phyloP scores from a whole-genome alignment of 495 filamentous ascomycete species.

The Daldinia childiae region DNA sequence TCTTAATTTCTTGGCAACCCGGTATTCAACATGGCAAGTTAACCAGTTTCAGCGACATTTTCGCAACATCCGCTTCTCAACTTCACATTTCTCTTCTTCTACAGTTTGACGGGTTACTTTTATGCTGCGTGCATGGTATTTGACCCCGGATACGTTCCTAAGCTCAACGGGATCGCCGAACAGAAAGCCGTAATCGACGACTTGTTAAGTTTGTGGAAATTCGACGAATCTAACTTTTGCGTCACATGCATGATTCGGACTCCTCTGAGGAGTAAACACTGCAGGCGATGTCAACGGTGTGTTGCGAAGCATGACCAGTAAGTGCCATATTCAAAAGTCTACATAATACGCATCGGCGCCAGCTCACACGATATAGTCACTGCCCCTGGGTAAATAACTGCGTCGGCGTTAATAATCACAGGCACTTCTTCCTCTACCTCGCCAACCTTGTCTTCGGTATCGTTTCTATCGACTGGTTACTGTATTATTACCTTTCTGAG shows the following conservation, averaged over 20 bases:
- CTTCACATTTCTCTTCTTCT: conserved; percentile 72
- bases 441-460: conserved; percentile 79
- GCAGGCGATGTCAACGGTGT: conserved; percentile 87
- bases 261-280: conserved; percentile 94
- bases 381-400: conserved; percentile 99
- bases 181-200: conserved; percentile 89
- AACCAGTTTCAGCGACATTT: conserved; percentile 65
- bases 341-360: background rate
- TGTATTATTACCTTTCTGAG: conserved; percentile 55
- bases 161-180: conserved; percentile 83
- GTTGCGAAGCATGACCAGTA: conserved; percentile 98
- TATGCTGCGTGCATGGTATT: conserved; percentile 84
- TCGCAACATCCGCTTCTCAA: conserved; percentile 74
- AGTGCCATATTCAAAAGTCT: conserved; percentile 44
- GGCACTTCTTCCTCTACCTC: conserved; percentile 93
- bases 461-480: conserved; percentile 63
- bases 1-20: background rate
- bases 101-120: conserved; percentile 78
- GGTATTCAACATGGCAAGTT: conserved; percentile 3
- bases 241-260: conserved; percentile 91
- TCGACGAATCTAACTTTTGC: conserved; percentile 94
- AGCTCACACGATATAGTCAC: conserved; percentile 73
- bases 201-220: conserved; percentile 82
- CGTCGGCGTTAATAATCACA: conserved; percentile 90
- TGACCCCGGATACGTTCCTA: conserved; percentile 96